Evolutionary conservation across 768 basidiomycete species (phyloP), one percentile per base, ranked within the genome.

Genomic region (Lactarius akahatsu): DNA sequence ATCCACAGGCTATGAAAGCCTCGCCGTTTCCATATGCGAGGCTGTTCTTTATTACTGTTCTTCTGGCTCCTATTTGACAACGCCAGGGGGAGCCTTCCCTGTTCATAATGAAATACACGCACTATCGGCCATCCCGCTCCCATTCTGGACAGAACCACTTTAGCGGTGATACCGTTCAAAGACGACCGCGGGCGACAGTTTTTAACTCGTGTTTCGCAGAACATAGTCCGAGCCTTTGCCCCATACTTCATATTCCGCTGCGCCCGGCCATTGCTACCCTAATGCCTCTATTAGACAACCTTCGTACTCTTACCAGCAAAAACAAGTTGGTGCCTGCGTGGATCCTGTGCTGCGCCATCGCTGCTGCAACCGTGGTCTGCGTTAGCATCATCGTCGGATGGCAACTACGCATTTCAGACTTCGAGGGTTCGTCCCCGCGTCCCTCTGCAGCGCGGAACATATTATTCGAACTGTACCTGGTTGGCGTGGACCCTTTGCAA

Each of bases 321-420:
- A 60, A 55, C 7, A 18, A 3, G 16, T 18, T 45, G 18, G 28
- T 56, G 16, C 59, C 32, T 4, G 2, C 41, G 8, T 65, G 64
- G 64, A 28, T 61, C 7, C 2, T 45, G 16, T 56, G 59, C 15
- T 65, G 59, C 30, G 23, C 54, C 10, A 4, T 56, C 18, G 64
- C 34, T 0, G 52, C 59, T 5, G 55, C 59, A 15, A 65, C 32
- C 16, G 34, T 65, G 59, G 10, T 28, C 28, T 47, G 40, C 54
- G 54, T 56, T 38, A 61, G 64, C 54, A 38, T 65, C 34, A 18
- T 32, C 43, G 16, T 57, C 9, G 64, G 64, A n/a, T 65, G 54
- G 59, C 32, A 23, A n/a, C 32, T 65, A 4, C 28, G 54, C 13
- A 7, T 61, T 13, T 56, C 43, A 45, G 64, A 47, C 23, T 10